Evolutionary conservation across 768 basidiomycete genomes (phyloP), one percentile per base, ranked within the genome.

Genomic region (Harrya chromipes): DNA sequence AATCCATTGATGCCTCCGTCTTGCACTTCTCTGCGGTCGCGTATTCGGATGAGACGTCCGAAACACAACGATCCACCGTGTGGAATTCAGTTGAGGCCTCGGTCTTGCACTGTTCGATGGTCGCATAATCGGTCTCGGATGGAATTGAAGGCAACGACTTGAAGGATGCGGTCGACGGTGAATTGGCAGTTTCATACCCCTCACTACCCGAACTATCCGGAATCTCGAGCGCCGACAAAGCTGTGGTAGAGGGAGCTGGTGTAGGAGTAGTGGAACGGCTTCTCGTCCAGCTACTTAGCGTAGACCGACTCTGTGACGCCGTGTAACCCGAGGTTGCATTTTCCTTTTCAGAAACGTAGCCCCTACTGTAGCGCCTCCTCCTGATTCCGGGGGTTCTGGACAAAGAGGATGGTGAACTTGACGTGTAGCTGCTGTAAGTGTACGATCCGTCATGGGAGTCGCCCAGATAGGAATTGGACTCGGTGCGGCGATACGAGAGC

Each of bases 131-230:
- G 0, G 73, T 76, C 43, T 77, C 74, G 1, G 79, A 82, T 12
- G 82, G 82, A 53, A 83, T 83, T 4, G 77, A 79, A 1, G 82
- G 81, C 47, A 83, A 65, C 6, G 82, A 83, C 48, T 71, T 72
- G 63, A 78, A 82, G 0, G 82, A 83, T 6, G 73, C 69, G 11
- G 67, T 71, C 8, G 78, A 78, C 1, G 78, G 74, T 4, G 77
- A 68, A 21, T 55, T 51, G 4, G 72, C 71, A 2, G 73, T 68
- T 26, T 75, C 68, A 54, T 82, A 85, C 2, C 78, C 79, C 8
- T 76, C 77, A 50, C 77, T 81, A 12, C 73, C 79, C 19, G 73
- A 74, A 24, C 57, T 59, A 6, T 61, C 66, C 1, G 52, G 66
- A 4, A 65, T 59, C 21, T 70, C 69, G 12, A 63, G 65, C 16